These are phyloP conservation scores for Aspergillus proliferans DNA, from an alignment of 2,329 filamentous ascomycete species.

Conservation along the genomic window DNA sequence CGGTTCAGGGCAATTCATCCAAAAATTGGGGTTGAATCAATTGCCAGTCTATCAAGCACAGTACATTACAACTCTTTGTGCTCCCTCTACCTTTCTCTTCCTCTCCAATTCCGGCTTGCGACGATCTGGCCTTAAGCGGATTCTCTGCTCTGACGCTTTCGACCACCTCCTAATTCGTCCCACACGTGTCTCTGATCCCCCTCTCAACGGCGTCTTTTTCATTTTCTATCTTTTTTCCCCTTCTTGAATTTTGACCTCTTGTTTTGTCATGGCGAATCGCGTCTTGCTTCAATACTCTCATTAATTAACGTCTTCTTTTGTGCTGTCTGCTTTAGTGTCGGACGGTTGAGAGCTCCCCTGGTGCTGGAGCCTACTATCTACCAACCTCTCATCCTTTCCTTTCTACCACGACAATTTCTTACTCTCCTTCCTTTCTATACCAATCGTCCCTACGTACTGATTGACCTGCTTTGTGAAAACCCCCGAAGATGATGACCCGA, in stretches of 20 bases:
- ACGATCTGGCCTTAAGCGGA: conserved; percentile 32
- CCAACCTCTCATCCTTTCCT: conserved; percentile 5
- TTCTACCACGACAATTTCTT: conserved; percentile 7
- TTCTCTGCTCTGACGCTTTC: conserved; percentile 17
- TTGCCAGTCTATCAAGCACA: too few relatives aligned
- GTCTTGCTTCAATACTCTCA: conserved; percentile 30
- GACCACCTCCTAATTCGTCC: conserved; percentile 23
- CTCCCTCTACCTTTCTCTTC: conserved; percentile 7
- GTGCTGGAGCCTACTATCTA: conserved; percentile 11
- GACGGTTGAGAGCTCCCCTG: conserved; percentile 10
- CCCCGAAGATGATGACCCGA: conserved; percentile 22
- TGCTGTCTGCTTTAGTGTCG: conserved; percentile 5
- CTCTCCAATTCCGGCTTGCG: conserved; percentile 1
- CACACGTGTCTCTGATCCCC: conserved; percentile 19
- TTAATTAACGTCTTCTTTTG: conserved; percentile 17
- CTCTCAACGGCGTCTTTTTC: conserved; percentile 8
- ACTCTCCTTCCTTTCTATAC: conserved; percentile 6
- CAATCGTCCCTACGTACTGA: conserved; percentile 4
- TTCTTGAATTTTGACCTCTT: conserved; percentile 8
- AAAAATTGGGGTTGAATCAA: not conserved
- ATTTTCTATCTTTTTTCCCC: conserved; percentile 11
- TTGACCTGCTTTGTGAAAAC: conserved; percentile 5
- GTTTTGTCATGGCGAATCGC: conserved; percentile 30
- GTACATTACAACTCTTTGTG: conserved; percentile 4
- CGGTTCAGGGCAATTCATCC: not conserved